Base-by-base conservation (phyloP, 2,329 filamentous ascomycete genomes). In the Diaporthe capsici region DNA sequence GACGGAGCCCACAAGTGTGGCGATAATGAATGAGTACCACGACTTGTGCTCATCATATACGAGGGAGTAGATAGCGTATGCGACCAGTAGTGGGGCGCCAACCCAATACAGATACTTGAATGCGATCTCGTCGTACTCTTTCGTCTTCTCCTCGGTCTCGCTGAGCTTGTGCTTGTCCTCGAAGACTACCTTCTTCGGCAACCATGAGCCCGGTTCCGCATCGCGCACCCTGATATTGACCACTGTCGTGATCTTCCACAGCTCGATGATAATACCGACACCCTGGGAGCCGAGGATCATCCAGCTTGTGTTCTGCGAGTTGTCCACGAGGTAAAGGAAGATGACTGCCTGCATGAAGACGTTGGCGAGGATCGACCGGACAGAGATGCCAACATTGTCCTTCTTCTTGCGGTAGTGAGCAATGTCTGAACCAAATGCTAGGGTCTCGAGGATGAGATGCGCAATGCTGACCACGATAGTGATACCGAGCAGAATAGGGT, bases 381-480 rank as follows among this genome's bases (percentile, higher is more conserved):
- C 94, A 1, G 96, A 98, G 61, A 98, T 98, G 78, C 97, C 97
- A 39, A 99, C 94, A 76, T 98, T 97, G 87, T 98, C 97, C 89
- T 99, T 99, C 93, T 99, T 99, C 88, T 98, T 98, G 83, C 96
- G 95, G 92, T 97, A 99, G 86, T 99, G 97, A 67, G 95, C 92
- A 83, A 99, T 98, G 83, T 99, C 97, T 82, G 94, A 98, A 82
- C 98, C 98, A 87, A 99, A 99, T 2, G 97, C 97, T 47, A 99
- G 90, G 82, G 94, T 96, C 85, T 99, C 97, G 78, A 99, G 96
- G 79, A 99, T 88, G 90, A 98, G 95, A 86, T 99, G 97, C 53
- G 97, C 89, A 75, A 99, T 90, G 78, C 92, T 96, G 80, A 98
- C 97, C 12, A 97, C 84, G 37, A 92, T 92, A 0, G 97, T 99